Base-by-base conservation (phyloP, 768 basidiomycete species). In the Leccinum boreale region DNA sequence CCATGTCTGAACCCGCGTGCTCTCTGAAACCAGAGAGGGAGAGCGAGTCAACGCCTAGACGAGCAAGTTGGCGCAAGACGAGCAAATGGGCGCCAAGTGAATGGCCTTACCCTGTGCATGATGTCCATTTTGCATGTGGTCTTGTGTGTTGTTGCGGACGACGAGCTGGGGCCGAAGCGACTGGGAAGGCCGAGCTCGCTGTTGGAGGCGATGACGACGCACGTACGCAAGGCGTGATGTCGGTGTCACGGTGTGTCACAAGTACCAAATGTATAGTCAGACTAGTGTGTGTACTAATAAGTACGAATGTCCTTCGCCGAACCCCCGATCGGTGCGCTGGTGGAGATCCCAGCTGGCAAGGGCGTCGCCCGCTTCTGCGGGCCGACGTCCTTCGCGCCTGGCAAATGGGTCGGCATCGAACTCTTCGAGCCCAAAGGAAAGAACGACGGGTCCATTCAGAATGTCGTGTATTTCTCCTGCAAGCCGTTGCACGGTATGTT, bases 401-500 rank as follows among this genome's bases (percentile, higher is more conserved):
- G 97, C 0, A 93, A 90, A 79, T 99, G 96, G 96, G 81, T 97
- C 51, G 97, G 97, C 10, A 85, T 98, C 53, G 94, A 96, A 67
- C 81, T 99, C 48, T 83, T 81, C 56, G 86, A 88, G 65, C 74
- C 84, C 8, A 87, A 83, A 47, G 97, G 97, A 39, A 99, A 98
- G 86, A 99, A 99, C 77, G 92, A 98, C 65, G 97, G 97, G 1
- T 82, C 85, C 1, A 89, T 99, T 8, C 78, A 87, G 35, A 93
- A 89, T 15, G 73, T 85, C 50, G 61, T 73, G 2, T 99, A 98
- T 75, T 99, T 99, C 72, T 78, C 76, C 17, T 98, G 94, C 76
- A 81, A 81, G 65, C 76, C 79, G 49, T 77, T 78, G 29, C 77
- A 91, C 75, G 97, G 97, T 49, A 89, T 98, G 28, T 98, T 99